Percentiles rank a stretch among this genome's conserved stretches.
Conservation (phyloP, 2,329 filamentous ascomycete genomes). For the Phyllosticta paracitricarpa region DNA sequence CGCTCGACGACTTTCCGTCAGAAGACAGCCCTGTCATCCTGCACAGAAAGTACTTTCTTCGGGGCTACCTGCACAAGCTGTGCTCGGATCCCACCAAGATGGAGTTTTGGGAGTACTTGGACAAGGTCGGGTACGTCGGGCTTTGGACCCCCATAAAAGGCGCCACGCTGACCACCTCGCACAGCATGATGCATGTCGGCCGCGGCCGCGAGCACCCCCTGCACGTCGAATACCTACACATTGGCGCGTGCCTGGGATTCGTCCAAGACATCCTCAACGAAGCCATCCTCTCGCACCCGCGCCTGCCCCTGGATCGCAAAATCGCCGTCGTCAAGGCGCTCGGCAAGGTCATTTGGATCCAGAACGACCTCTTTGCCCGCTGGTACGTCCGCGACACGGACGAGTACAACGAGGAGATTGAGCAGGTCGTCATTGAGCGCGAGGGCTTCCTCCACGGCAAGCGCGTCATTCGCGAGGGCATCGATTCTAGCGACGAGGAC, state of each 20-base stretch:
- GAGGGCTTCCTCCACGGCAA: conserved; percentile 29
- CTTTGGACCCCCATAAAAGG: background rate
- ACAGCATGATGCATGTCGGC: conserved; percentile 69
- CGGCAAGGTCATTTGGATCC: conserved; percentile 77
- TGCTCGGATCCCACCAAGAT: conserved; percentile 65
- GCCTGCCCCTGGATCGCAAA: conserved; percentile 56
- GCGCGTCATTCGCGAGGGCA: conserved; percentile 14
- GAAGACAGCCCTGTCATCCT: conserved; percentile 66
- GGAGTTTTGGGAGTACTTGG: conserved; percentile 75
- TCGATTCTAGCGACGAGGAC: conserved; percentile 21
- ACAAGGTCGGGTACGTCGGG: conserved; percentile 61
- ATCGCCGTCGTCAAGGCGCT: conserved; percentile 65
- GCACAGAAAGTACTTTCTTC: conserved; percentile 65
- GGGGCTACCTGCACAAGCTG: conserved; percentile 65
- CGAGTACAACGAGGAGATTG: conserved; percentile 42
- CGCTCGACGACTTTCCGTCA: conserved; percentile 51
- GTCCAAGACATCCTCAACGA: conserved; percentile 71
- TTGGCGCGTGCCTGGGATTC: conserved; percentile 61
- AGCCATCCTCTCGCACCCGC: conserved; percentile 62
- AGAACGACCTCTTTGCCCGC: conserved; percentile 77
- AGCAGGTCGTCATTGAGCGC: conserved; percentile 26
- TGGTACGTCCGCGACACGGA: conserved; percentile 65
- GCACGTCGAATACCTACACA: conserved; percentile 72
- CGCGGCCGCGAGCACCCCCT: conserved; percentile 61
- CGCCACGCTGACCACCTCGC: background rate